These are phyloP conservation scores for Rhizopogon vulgaris DNA, from an alignment of 768 basidiomycete species.

Conservation along the genomic window DNA sequence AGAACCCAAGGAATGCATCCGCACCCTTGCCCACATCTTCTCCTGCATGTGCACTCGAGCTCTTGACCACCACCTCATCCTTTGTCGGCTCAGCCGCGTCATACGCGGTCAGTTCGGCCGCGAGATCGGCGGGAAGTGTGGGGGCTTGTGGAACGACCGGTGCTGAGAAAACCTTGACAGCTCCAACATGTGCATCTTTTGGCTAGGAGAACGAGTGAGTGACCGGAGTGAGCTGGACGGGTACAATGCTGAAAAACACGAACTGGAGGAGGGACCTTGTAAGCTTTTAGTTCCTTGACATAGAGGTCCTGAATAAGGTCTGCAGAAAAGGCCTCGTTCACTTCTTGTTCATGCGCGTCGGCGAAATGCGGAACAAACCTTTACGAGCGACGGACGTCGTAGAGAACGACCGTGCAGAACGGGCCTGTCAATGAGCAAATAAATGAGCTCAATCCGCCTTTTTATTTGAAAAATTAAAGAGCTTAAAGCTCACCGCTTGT, in stretches of 20 bases:
- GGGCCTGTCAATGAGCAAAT: conserved; percentile 33
- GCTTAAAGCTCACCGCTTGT: conserved; percentile 35
- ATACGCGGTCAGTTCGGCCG: conserved; percentile 83
- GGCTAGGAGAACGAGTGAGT: conserved; percentile 41
- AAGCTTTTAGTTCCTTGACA: conserved; percentile 81
- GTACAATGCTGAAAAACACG: conserved; percentile 24
- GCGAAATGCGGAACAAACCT: conserved; percentile 40
- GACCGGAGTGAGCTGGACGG: not conserved
- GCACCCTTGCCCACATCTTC: conserved; percentile 40
- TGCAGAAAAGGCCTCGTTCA: conserved; percentile 25
- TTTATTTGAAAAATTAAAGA: not conserved
- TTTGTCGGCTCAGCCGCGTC: conserved; percentile 71
- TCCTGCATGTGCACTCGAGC: conserved; percentile 15
- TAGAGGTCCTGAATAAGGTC: conserved; percentile 94
- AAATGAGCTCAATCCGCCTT: conserved; percentile 9
- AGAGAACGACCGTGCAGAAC: conserved; percentile 52
- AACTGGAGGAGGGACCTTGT: conserved; percentile 73
- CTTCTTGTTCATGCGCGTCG: conserved; percentile 7
- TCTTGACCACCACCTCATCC: conserved; percentile 35
- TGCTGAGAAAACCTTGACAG: conserved; percentile 74
- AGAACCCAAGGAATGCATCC: conserved; percentile 71
- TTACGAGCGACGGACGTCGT: conserved; percentile 55
- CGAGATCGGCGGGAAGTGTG: conserved; percentile 73
- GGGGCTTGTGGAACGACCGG: conserved; percentile 76
- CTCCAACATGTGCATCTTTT: conserved; percentile 85